Evolutionary conservation across 169 alveolate genomes (phyloP), one percentile per base, ranked within the genome.

Genomic region (Neospora caninum): DNA sequence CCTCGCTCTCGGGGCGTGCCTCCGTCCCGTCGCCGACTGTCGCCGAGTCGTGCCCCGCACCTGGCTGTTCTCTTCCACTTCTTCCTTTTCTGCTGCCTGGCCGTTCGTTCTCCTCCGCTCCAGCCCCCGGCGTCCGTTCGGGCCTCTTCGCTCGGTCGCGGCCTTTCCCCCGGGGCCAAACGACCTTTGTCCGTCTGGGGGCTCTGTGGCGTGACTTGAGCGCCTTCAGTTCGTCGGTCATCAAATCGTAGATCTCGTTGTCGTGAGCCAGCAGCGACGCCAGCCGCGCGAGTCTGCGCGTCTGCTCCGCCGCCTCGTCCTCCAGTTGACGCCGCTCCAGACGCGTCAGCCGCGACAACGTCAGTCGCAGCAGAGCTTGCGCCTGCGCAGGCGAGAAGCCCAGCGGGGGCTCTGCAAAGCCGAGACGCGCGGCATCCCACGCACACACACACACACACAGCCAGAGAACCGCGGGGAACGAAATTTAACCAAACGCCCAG

Each of bases 321-420:
- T 49, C 80, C 86, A 94, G 94, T 92, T 94, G 93, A 0, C 91
- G 93, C 92, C 93, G 93, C 88, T 96, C 94, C 36, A 96, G 94
- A 70, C 93, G 93, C 36, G 95, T 92, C 92, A 96, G 73, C 88
- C 96, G 93, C 53, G 93, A 93, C 91, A 96, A 87, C 84, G 91
- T 91, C 94, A 96, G 94, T 27, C 96, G 95, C 88, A 96, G 88
- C 58, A 96, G 89, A 36, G 94, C 95, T 34, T 94, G 87, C 58
- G 96, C 96, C 88, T 96, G 97, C n/a, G 91, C 94, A 31, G 91
- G 96, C 64, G 96, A 91, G 36, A 96, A 93, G 64, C 93, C 39
- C 42, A 95, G 93, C 88, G 95, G 96, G 22, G 88, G 78, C 78
- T 88, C 95, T 70, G 93, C 69, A 88, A 13, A 43, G 58, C 4